Percentiles rank a stretch among this genome's conserved stretches.
Evolutionary conservation across 345 rosid genomes (phyloP).

Genomic region (Eucalyptus decipiens): DNA sequence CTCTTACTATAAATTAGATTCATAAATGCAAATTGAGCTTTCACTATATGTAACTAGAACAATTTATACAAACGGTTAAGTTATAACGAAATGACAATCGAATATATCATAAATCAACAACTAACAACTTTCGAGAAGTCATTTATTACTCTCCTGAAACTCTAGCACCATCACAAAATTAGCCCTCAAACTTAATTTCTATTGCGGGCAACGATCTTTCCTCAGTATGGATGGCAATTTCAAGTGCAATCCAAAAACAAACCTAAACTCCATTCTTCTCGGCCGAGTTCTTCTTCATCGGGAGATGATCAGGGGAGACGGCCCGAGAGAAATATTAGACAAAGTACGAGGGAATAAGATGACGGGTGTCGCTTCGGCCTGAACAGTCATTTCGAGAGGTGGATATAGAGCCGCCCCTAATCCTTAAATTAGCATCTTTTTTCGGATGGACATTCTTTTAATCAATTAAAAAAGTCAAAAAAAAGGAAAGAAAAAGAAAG

Average conservation of each 20-base stretch:
- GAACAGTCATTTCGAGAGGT: not conserved
- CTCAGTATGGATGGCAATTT: no score
- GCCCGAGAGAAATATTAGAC: no score
- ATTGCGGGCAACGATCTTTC: no score
- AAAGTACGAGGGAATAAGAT: no score
- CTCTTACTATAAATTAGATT: not conserved
- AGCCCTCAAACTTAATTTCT: not conserved
- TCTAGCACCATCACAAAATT: rapidly evolving
- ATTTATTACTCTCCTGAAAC: not conserved
- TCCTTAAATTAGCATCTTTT: not conserved
- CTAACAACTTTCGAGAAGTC: rapidly evolving
- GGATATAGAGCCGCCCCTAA: not conserved
- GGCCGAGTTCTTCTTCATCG: not conserved
- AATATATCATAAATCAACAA: not conserved
- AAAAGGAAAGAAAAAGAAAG: no score
- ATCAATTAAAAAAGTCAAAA: not conserved
- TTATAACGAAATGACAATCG: rapidly evolving
- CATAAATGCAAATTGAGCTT: not conserved
- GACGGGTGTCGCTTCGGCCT: not conserved
- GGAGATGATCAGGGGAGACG: rapidly evolving
- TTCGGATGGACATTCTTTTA: not conserved
- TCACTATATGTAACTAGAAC: rapidly evolving
- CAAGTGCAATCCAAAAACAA: not conserved
- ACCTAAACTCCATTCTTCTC: not conserved
- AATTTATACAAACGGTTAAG: rapidly evolving